Percentiles rank a stretch among this genome's conserved stretches.
phyloP scores from a whole-genome alignment of 2,329 filamentous ascomycete species.

The Ceratocystis huliohia region DNA sequence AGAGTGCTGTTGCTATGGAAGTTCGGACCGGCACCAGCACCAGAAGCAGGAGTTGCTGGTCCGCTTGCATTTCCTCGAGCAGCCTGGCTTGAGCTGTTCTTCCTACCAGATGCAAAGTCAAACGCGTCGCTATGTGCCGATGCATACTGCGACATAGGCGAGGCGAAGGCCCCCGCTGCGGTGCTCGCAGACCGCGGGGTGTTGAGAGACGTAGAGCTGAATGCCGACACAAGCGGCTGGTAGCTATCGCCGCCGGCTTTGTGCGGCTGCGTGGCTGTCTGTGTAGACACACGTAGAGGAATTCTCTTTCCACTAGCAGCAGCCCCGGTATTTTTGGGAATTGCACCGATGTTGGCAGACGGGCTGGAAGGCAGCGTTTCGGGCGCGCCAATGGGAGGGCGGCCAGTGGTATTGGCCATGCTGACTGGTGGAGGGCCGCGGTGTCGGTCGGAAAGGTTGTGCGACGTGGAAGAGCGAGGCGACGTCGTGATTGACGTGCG shows the following conservation, averaged over 20 bases:
- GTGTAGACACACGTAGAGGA: conserved; percentile 1
- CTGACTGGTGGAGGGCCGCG: conserved; percentile 1
- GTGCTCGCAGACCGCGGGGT: conserved; percentile 12
- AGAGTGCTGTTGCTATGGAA: background rate
- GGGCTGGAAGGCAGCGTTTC: conserved; percentile 1
- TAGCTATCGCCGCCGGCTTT: conserved; percentile 5
- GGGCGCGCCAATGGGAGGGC: background rate
- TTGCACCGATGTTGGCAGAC: background rate
- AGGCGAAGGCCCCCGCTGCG: background rate
- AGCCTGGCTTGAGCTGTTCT: background rate
- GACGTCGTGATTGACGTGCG: background rate
- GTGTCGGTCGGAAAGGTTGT: background rate
- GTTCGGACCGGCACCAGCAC: background rate
- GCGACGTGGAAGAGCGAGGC: background rate
- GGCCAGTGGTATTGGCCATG: conserved; percentile 6
- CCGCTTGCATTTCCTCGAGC: background rate
- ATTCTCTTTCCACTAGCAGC: background rate
- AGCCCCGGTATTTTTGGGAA: background rate
- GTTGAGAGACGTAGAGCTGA: conserved; percentile 13
- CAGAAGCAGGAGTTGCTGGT: background rate
- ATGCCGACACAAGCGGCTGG: conserved; percentile 13
- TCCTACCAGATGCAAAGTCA: background rate
- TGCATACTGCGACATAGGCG: background rate
- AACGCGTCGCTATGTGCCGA: background rate
- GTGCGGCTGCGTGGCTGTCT: conserved; percentile 1